phyloP scores from a whole-genome alignment of 306 rosid genomes.

The Prinsepia uniflora region DNA sequence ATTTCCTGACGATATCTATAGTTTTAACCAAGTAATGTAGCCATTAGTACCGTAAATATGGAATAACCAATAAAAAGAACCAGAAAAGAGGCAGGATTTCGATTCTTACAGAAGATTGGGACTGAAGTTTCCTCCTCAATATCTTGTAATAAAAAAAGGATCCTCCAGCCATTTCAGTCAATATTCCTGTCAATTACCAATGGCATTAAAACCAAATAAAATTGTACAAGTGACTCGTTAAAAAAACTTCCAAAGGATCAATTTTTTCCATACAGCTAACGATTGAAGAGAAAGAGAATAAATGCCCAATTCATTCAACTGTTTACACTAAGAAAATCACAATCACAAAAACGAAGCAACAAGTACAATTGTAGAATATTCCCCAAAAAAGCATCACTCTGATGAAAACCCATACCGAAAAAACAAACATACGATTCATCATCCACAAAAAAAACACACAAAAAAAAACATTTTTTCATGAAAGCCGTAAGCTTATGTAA shows the following conservation, averaged over 20 bases:
- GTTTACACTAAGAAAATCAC: neutral
- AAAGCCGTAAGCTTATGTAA: neutral
- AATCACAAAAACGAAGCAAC: neutral
- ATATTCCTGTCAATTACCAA: slow-evolving; percentile 32
- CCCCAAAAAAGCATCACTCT: neutral
- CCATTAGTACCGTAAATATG: slow-evolving; percentile 1
- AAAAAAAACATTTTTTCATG: neutral
- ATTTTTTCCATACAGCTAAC: no score
- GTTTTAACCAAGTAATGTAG: neutral
- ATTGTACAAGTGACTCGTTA: neutral
- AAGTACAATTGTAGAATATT: neutral
- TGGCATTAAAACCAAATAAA: neutral
- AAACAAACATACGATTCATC: neutral
- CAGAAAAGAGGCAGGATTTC: neutral
- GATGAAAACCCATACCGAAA: neutral
- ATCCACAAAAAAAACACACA: neutral
- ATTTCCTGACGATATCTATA: neutral
- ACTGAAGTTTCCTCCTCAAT: slow-evolving; percentile 66
- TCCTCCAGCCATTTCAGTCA: slow-evolving; percentile 77
- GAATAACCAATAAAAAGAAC: neutral
- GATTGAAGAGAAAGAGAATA: neutral
- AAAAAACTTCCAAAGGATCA: neutral
- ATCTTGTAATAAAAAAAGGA: slow-evolving; percentile 39
- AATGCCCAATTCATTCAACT: neutral
- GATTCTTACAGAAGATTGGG: slow-evolving; percentile 54